Evolutionary conservation across 1,284 basidiomycete genomes (phyloP).

Genomic region (Apiotrichum veenhuisii): DNA sequence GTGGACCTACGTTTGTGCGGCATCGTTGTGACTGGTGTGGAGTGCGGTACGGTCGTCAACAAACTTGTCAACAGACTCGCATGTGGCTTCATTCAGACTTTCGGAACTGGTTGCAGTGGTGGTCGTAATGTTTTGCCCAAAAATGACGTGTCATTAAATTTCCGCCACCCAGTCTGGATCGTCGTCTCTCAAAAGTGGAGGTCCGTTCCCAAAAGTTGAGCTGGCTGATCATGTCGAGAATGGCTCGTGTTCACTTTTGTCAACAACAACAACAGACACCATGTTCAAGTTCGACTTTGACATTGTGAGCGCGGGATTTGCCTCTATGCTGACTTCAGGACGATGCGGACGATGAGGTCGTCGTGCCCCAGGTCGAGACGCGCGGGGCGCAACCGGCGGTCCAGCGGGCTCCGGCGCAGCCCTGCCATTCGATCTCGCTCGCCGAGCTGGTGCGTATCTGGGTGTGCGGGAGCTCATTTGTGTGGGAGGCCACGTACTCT

Average conservation of each 20-base stretch:
- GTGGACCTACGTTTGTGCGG: conserved; percentile 44
- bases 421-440: conserved; percentile 32
- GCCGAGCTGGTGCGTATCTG: conserved; percentile 6
- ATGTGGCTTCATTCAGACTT: background rate
- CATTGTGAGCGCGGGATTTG: conserved; percentile 27
- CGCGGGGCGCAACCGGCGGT: no score
- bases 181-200: conserved; percentile 6
- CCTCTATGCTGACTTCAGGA: conserved; percentile 8
- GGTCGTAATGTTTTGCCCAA: background rate
- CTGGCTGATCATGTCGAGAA: background rate
- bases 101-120: background rate
- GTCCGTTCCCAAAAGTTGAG: conserved; percentile 11
- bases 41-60: conserved; percentile 12
- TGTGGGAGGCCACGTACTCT: no score
- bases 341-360: conserved; percentile 23
- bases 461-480: no score
- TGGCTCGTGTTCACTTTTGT: no score
- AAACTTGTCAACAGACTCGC: background rate
- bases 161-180: background rate
- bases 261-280: background rate
- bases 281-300: conserved; percentile 54
- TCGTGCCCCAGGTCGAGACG: conserved; percentile 5
- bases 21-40: conserved; percentile 40
- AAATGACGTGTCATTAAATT: background rate
- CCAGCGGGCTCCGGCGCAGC: conserved; percentile 1